Conservation (phyloP, 306 rosid genomes). For the Castanea sativa region DNA sequence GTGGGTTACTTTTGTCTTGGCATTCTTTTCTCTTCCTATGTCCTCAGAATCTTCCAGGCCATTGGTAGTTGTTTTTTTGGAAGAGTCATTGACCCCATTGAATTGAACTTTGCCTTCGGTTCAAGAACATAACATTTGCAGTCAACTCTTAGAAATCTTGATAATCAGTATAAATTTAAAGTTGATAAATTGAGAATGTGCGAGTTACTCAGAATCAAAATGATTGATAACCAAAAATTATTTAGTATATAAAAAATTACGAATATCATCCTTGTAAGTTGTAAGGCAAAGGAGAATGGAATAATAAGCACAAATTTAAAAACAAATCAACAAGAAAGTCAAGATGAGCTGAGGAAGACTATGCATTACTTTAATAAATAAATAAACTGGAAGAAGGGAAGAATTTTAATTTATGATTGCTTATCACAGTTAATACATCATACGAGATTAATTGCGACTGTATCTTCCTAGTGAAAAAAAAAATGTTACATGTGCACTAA, state of each 20-base stretch:
- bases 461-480: neutral
- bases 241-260: neutral
- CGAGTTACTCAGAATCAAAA: neutral
- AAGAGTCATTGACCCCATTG: slow-evolving; percentile 6
- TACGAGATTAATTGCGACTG: neutral
- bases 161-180: slow-evolving; percentile 12
- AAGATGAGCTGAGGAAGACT: neutral
- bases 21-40: slow-evolving; percentile 28
- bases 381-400: neutral
- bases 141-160: slow-evolving; percentile 9
- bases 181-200: slow-evolving; percentile 5
- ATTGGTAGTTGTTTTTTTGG: slow-evolving; percentile 10
- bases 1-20: slow-evolving; percentile 28
- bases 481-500: neutral
- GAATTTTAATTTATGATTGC: neutral
- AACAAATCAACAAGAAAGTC: neutral
- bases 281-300: neutral
- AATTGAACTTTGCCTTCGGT: slow-evolving; percentile 26
- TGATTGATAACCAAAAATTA: too few relatives aligned
- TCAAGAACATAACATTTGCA: neutral
- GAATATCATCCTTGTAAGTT: neutral
- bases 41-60: slow-evolving; percentile 17
- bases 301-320: neutral
- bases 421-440: neutral
- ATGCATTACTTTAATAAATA: neutral